phyloP scores from a whole-genome alignment of 352 stramenopile genomes.

The Phytophthora pisi region DNA sequence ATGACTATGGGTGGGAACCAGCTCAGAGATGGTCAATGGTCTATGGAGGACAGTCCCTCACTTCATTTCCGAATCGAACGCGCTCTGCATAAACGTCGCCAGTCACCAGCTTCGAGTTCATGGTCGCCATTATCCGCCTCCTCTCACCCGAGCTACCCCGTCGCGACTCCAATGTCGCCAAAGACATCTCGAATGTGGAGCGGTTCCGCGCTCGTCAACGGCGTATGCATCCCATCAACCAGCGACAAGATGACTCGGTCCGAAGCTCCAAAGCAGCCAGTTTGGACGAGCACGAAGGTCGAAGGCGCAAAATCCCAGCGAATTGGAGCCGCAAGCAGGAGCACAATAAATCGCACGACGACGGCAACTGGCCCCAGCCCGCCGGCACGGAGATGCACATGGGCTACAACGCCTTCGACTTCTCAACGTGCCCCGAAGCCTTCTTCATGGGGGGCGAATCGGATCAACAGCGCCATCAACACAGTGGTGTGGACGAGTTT shows the following conservation, averaged over 20 bases:
- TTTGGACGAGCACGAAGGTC: conserved; percentile 15
- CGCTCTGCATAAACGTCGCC: not conserved
- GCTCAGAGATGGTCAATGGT: too few species aligned
- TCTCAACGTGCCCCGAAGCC: conserved; percentile 26
- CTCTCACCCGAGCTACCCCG: not conserved
- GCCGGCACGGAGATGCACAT: conserved; percentile 23
- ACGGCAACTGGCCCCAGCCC: conserved; percentile 2
- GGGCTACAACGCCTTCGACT: conserved; percentile 40
- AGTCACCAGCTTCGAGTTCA: not conserved
- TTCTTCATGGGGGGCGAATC: conserved; percentile 9
- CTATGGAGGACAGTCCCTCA: too few species aligned
- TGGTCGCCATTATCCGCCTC: not conserved
- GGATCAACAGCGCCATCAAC: not conserved
- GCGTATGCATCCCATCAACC: conserved; percentile 22
- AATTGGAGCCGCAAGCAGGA: conserved; percentile 12
- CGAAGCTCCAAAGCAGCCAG: not conserved
- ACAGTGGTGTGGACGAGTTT: not conserved
- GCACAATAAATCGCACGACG: not conserved
- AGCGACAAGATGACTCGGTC: not conserved
- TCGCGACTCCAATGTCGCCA: not conserved
- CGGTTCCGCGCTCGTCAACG: conserved; percentile 31
- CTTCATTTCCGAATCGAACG: not conserved
- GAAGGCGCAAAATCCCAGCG: conserved; percentile 32
- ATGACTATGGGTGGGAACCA: not conserved
- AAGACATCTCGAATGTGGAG: conserved; percentile 19